These are phyloP conservation scores for Fusarium continuum DNA, from an alignment of 2,329 filamentous ascomycete genomes.

Conservation along the genomic window DNA sequence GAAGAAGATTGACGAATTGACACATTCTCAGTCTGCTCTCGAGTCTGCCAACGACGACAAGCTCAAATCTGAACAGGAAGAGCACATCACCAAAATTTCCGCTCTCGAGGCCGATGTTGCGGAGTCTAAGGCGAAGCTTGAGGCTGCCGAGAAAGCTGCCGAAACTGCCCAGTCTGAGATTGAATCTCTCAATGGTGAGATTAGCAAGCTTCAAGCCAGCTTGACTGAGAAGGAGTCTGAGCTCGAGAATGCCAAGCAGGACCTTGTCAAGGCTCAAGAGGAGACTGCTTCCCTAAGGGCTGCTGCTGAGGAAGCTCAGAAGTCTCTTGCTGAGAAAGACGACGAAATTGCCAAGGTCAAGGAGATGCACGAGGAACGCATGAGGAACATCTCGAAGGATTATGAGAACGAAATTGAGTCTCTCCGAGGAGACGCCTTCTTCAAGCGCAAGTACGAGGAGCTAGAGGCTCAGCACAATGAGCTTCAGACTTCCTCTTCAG, in stretches of 20 bases:
- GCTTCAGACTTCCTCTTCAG: conserved; percentile 51
- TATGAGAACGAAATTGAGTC: conserved; percentile 73
- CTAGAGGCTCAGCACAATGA: conserved; percentile 67
- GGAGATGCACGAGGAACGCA: conserved; percentile 65
- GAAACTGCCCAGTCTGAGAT: conserved; percentile 55
- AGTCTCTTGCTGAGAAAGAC: conserved; percentile 59
- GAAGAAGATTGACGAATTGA: conserved; percentile 63
- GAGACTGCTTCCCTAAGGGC: conserved; percentile 59
- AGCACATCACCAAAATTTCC: conserved; percentile 57
- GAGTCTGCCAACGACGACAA: conserved; percentile 57
- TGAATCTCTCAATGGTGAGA: conserved; percentile 53
- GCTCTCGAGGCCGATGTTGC: conserved; percentile 62
- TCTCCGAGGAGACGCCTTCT: conserved; percentile 69
- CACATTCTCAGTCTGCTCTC: conserved; percentile 56
- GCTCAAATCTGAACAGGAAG: conserved; percentile 56
- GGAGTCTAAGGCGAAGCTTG: conserved; percentile 59
- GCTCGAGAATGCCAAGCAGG: conserved; percentile 55
- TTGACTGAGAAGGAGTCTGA: conserved; percentile 57
- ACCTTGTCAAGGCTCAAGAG: conserved; percentile 54
- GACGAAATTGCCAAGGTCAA: conserved; percentile 61
- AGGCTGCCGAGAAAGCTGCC: conserved; percentile 58
- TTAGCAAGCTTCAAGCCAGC: conserved; percentile 52
- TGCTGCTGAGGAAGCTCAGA: conserved; percentile 58
- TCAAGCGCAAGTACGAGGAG: conserved; percentile 70
- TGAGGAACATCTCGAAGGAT: conserved; percentile 67